Base-by-base conservation (phyloP, 2,329 filamentous ascomycete genomes). In the Trematosphaeria pertusa region DNA sequence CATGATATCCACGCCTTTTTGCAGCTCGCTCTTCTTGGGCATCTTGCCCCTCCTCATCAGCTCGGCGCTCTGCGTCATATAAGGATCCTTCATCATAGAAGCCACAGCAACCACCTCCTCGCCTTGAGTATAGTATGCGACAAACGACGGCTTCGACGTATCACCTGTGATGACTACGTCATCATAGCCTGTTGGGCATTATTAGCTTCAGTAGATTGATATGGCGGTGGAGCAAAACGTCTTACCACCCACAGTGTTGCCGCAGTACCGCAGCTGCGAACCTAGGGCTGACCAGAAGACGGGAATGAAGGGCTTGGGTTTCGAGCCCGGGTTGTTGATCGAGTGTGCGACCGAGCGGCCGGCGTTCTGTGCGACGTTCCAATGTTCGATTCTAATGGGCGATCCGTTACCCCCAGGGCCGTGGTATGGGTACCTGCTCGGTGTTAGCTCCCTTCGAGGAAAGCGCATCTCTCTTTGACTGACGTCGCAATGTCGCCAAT, bases 261-360 rank as follows among this genome's bases (percentile, higher is more conserved):
- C 94, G 66, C 91, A 96, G 78, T 99, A 99, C 35, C 94, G 84
- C 62, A 99, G 74, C 75, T 99, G 94, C 5, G 86, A 82, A 4
- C 92, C 91, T 4, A 99, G 77, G 0, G 94, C 94, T 1, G 91
- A 96, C 94, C 94, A 99, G 78, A 99, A 99, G 39, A 99, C 83
- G 0, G 94, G 94, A 47, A 94, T 93, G 73, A 96, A 97, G 2
- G 83, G 78, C 60, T 88, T 85, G 0, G 85, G 78, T 52, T 80
- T 79, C 35, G 80, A 70, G 6, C 80, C 73, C 0, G 87, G 82
- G 61, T 87, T 79, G 57, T 85, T 81, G 64, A 99, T 96, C 61
- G 89, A 84, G 41, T 80, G 79, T 1, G 91, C 94, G 1, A 88
- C 93, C 18, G 82, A 81, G 33, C 93, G 88, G 2, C 94, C 94